Evolutionary conservation across 352 stramenopile species (phyloP).

Genomic region (Globisporangium orthogonon): DNA sequence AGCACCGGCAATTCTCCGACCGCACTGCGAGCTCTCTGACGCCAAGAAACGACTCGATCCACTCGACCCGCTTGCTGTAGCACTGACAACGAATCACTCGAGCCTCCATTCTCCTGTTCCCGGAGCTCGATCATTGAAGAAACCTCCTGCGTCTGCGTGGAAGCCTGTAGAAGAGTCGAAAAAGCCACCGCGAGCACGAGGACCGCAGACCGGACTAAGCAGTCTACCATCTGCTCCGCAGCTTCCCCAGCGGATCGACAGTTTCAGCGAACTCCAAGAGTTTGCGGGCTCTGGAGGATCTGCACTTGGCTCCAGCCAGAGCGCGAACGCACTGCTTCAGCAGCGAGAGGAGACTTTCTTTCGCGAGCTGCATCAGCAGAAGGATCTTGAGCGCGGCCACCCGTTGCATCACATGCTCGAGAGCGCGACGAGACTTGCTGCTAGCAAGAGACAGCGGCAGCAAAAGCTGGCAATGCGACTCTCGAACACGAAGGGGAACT

Average conservation of each 20-base stretch:
- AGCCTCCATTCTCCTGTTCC: neutral
- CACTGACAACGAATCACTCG: slow-evolving; percentile 4
- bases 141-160: slow-evolving; percentile 49
- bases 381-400: slow-evolving; percentile 36
- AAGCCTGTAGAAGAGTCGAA: slow-evolving; percentile 32
- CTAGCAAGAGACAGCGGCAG: slow-evolving; percentile 30
- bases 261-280: slow-evolving; percentile 32
- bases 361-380: slow-evolving; percentile 56
- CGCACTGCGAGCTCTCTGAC: slow-evolving; percentile 44
- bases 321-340: slow-evolving; percentile 2
- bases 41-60: slow-evolving; percentile 32
- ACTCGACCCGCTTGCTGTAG: slow-evolving; percentile 24
- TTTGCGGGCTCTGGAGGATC: neutral
- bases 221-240: slow-evolving; percentile 38
- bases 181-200: slow-evolving; percentile 1
- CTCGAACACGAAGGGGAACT: neutral
- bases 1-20: slow-evolving; percentile 59
- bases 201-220: slow-evolving; percentile 19
- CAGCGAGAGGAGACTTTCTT: slow-evolving; percentile 69
- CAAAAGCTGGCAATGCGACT: slow-evolving; percentile 30
- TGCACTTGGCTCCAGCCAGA: neutral
- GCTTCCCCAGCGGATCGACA: slow-evolving; percentile 55
- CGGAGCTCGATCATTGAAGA: slow-evolving; percentile 8
- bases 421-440: slow-evolving; percentile 33
- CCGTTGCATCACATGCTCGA: slow-evolving; percentile 73